Evolutionary conservation across 176 grass and related monocot genomes (phyloP).

Genomic region (Phoenix dactylifera): DNA sequence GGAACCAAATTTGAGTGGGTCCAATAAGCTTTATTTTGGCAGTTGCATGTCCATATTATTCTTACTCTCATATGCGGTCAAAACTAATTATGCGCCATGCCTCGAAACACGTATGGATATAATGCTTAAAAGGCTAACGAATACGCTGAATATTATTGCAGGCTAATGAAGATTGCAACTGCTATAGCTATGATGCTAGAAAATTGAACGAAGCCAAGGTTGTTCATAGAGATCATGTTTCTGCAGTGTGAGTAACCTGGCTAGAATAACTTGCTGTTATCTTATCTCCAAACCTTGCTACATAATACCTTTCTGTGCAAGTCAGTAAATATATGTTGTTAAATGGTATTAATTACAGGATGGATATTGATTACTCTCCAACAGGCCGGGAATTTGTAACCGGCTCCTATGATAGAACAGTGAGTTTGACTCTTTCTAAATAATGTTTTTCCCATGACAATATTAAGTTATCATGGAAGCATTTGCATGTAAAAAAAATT

Average conservation of each 20-base stretch:
- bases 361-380: conserved; percentile 98
- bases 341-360: conserved; percentile 41
- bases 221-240: conserved; percentile 97
- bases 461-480: too few relatives aligned
- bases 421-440: conserved; percentile 9
- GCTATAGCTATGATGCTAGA: conserved; percentile 92
- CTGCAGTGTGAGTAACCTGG: conserved; percentile 81
- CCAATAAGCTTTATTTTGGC: too few relatives aligned
- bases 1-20: too few relatives aligned
- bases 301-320: too few relatives aligned
- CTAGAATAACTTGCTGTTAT: not conserved
- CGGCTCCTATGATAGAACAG: conserved; percentile 98
- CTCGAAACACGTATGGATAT: too few relatives aligned
- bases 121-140: too few relatives aligned
- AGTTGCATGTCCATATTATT: too few relatives aligned
- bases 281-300: not conserved
- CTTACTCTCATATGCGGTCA: too few relatives aligned
- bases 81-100: too few relatives aligned
- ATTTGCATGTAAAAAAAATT: too few relatives aligned
- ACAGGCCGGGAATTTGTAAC: conserved; percentile 95
- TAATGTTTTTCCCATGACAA: not conserved
- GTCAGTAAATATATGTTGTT: too few relatives aligned
- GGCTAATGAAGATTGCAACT: conserved; percentile 98
- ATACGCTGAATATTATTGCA: conserved; percentile 3
- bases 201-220: conserved; percentile 80